Evolutionary conservation across 805 yeast species (phyloP), one percentile per base, ranked within the genome.

Genomic region (Saturnispora kantuleensis): DNA sequence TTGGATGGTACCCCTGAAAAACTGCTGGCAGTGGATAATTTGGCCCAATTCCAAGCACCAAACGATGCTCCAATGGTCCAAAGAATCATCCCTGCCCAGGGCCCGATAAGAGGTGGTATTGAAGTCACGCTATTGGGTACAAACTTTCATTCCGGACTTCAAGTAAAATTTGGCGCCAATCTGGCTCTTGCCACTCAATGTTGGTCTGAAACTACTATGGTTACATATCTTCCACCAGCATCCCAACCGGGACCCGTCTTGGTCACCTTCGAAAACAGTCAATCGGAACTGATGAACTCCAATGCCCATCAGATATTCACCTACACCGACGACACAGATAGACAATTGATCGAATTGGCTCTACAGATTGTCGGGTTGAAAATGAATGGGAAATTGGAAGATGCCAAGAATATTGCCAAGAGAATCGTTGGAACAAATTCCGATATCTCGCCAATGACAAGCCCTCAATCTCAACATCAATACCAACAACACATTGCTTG

Each of bases 381-480:
- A 65, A 88, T 90, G 96, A 89, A 87, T 58, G 98, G 97, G 47
- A 81, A 82, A 56, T 68, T 93, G 47, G 97, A 93, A 58, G 97
- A 90, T 63, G 97, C 97, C 2, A 78, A 85, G 53, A 88, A 87
- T 57, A 85, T 93, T 55, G 97, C 97, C 1, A 82, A 83, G 61
- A 71, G 95, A 51, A 87, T 93, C 52, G 88, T 90, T 44, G 94
- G 93, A 10, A 73, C 77, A 42, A 79, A 66, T 44, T 46, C 42
- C 39, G 26, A 39, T 17, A 44, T 35, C 4, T 38, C 44, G 4
- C 29, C 47, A 3, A 21, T 21, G 26, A 21, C 26, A 6, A 21
- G 26, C 8, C 26, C 26, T 6, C 26, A 21, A 21, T 21, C 49
- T 48, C 50, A 44, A 41, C 49, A 36, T 21, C 41, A 46, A 15